Evolutionary conservation across 192 early-diverging fungal species (phyloP), one percentile per base, ranked within the genome.

Genomic region (Backusella luteola): DNA sequence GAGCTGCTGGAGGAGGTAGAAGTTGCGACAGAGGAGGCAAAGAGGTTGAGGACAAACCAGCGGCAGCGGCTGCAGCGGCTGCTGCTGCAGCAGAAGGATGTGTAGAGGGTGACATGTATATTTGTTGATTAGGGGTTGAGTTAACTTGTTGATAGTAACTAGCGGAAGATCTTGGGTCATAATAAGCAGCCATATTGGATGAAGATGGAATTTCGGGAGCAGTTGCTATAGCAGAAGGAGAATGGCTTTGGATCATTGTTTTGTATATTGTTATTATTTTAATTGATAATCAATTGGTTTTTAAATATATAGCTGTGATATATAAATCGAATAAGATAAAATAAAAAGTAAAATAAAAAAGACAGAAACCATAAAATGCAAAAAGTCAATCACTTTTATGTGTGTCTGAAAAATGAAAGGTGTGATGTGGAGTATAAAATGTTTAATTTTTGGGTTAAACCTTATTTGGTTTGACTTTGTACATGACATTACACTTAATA

Each of bases 191-290:
- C 29, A 71, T 34, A 39, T 44, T 71, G 6, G 70, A 41, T n/a
- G 68, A 69, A 41, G 70, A 71, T 32, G 42, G 70, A 34, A 71
- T 41, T 49, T 71, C 70, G 12, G 70, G 70, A 29, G 70, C 70
- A 49, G 70, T 71, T 71, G 70, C 70, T 46, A 71, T 71, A 44
- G 69, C 21, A 49, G 70, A 71, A 12, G 70, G 70, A 71, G 70
- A 71, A 39, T 71, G 39, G 7, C 21, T 44, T 19, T 44, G 56
- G 56, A 63, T 63, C 56, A 63, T 63, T 63, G 23, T 59, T n/a
- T 49, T 49, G 46, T 49, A 44, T 44, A 49, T 49, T 41, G 36
- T 41, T 38, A 69, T 69, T 42, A 69, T 23, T 69, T 21, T 69
- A 69, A 34, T 44, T 42, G 17, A 3, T 32, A 26, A 29, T 63